Percentiles rank a stretch among this genome's conserved stretches.
phyloP scores from a whole-genome alignment of 139 green algal species.

The Penium margaritaceum region DNA sequence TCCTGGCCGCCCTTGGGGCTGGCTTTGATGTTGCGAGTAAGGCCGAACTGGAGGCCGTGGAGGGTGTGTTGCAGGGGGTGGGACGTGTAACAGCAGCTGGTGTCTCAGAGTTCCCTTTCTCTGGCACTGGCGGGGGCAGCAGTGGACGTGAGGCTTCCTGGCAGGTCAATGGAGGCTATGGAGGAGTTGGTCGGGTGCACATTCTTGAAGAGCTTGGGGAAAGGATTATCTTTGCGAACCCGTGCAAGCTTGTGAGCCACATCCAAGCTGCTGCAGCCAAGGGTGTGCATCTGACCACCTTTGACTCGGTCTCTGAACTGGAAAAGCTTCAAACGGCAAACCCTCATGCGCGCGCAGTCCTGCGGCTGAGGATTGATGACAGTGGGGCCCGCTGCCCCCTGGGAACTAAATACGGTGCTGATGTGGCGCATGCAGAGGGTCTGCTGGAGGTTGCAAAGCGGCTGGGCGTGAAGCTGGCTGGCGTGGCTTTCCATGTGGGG shows the following conservation, averaged over 20 bases:
- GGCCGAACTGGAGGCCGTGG: slow-evolving; percentile 73
- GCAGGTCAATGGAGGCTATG: not conserved
- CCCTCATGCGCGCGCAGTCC: slow-evolving; percentile 63
- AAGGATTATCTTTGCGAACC: slow-evolving; percentile 87
- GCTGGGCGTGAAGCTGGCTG: slow-evolving; percentile 70
- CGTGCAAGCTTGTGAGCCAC: slow-evolving; percentile 80
- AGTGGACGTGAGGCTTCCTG: too few species aligned
- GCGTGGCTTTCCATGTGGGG: slow-evolving; percentile 93
- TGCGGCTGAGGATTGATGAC: slow-evolving; percentile 82
- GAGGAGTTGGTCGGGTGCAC: slow-evolving; percentile 66
- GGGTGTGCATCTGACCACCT: slow-evolving; percentile 74
- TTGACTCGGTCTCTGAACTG: slow-evolving; percentile 85
- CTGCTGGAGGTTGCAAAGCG: slow-evolving; percentile 57
- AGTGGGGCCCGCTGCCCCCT: slow-evolving; percentile 61
- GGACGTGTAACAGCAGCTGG: too few species aligned
- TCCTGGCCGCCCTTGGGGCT: slow-evolving; percentile 73
- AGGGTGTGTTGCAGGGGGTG: too few species aligned
- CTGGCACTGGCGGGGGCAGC: slow-evolving; percentile 66
- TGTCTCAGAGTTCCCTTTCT: too few species aligned
- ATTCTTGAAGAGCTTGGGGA: too few species aligned
- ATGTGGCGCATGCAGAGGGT: slow-evolving; percentile 54
- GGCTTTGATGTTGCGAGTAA: slow-evolving; percentile 90
- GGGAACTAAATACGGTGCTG: slow-evolving; percentile 81
- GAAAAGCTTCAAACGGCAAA: slow-evolving; percentile 72
- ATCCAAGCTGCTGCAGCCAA: slow-evolving; percentile 53